Conservation (phyloP, 306 rosid genomes). For the Lupinus albus region DNA sequence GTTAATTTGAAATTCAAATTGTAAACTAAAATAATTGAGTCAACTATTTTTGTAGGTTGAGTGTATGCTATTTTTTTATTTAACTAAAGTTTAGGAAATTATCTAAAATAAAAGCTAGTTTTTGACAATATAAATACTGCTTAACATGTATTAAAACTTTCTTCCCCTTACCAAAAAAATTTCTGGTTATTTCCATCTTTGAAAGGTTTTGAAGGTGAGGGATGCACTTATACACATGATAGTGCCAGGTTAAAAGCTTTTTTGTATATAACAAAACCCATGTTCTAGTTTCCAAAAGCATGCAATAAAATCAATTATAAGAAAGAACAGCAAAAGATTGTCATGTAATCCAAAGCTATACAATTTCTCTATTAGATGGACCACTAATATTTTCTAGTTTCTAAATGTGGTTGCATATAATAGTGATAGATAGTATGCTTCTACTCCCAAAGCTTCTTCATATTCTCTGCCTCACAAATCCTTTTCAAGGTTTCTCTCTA, state of each 20-base stretch:
- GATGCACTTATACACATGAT: conserved; percentile 31
- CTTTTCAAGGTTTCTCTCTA: conserved; percentile 12
- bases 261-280: conserved; percentile 35
- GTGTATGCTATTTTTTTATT: too few relatives aligned
- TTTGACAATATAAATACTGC: too few relatives aligned
- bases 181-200: background rate
- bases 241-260: conserved; percentile 30
- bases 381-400: conserved; percentile 45
- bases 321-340: conserved; percentile 26
- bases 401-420: conserved; percentile 31
- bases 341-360: conserved; percentile 31
- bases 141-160: too few relatives aligned
- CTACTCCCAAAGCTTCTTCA: conserved; percentile 27
- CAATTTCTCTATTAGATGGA: conserved; percentile 34
- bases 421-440: conserved; percentile 34
- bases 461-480: background rate
- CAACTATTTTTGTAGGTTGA: too few relatives aligned
- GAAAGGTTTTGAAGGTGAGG: conserved; percentile 40
- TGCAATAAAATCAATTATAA: conserved; percentile 35
- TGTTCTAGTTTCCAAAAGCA: conserved; percentile 43
- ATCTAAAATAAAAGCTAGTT: too few relatives aligned
- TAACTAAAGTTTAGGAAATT: too few relatives aligned
- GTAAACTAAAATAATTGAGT: too few relatives aligned
- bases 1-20: too few relatives aligned
- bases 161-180: too few relatives aligned